phyloP scores from a whole-genome alignment of 345 rosid species.

The Citrus reticulata region DNA sequence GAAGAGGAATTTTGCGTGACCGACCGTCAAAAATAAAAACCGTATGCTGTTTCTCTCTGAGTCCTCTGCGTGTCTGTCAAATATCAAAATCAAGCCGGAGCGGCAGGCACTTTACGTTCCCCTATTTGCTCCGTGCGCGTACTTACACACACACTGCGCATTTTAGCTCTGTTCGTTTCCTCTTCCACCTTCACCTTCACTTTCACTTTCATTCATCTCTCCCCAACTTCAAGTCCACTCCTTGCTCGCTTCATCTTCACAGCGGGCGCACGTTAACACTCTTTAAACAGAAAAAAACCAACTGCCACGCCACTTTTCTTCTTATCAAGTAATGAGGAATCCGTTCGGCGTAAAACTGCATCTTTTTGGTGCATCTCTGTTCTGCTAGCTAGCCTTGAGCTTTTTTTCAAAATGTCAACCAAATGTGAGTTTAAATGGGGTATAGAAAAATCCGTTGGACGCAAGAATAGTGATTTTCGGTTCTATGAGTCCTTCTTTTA shows the following conservation, averaged over 20 bases:
- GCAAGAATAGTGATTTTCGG: conserved; percentile 10
- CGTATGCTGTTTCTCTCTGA: too few relatives aligned
- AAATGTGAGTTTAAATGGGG: conserved; percentile 40
- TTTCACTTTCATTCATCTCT: too few relatives aligned
- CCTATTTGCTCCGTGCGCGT: too few relatives aligned
- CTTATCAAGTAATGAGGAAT: too few relatives aligned
- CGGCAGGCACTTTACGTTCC: neutral
- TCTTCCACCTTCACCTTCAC: neutral
- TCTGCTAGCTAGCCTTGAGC: neutral
- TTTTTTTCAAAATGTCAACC: neutral
- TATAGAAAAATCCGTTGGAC: conserved; percentile 13
- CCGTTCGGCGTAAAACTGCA: too few relatives aligned
- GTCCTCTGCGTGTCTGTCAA: neutral
- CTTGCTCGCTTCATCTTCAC: too few relatives aligned
- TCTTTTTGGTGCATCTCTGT: neutral
- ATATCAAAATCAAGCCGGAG: neutral
- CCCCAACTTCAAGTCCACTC: neutral
- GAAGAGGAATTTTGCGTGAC: too few relatives aligned
- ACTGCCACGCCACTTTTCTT: too few relatives aligned
- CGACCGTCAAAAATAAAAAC: too few relatives aligned
- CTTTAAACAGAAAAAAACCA: too few relatives aligned
- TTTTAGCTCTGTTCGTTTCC: neutral
- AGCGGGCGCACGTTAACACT: too few relatives aligned
- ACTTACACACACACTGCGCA: neutral
- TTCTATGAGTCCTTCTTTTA: conserved; percentile 42